Base-by-base conservation (phyloP, 805 yeast genomes). In the Candida sithepensis region DNA sequence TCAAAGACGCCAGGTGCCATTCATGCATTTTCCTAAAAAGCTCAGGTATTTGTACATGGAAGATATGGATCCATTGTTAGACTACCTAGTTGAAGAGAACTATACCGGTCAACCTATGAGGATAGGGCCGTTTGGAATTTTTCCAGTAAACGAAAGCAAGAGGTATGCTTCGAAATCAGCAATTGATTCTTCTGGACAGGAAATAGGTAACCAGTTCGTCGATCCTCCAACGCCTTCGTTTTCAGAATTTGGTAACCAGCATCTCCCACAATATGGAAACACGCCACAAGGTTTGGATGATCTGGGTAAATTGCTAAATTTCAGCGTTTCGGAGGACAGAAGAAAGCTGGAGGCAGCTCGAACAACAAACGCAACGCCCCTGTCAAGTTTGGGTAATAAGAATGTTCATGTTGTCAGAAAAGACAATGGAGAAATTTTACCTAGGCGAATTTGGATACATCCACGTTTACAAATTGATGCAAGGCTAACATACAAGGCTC, bases 1-100 rank as follows among this genome's bases (percentile, higher is more conserved):
- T 48, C 76, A 70, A 63, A 63, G 83, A 51, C 62, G 82, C 24
- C 70, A 66, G 32, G 65, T 79, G 18, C 76, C 71, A 4, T 65
- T 75, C 33, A 74, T 73, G 54, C 55, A 53, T 42, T 78, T 72
- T 51, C 73, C 78, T 0, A 47, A 51, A 8, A 44, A 42, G 3
- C 59, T 66, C 65, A 48, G 45, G 6, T 77, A 73, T 52, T 53
- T 62, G 9, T 72, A 73, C 13, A 69, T 68, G 51, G 63, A 60
- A 5, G 71, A 71, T 45, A 56, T 79, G 47, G 74, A 70, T 48
- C 51, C 53, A 0, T 68, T 60, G 16, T 52, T 78, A n/a, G 70
- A 70, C 16, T 22, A 32, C 20, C 23, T 60, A 20, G 47, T 42
- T n/a, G 54, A 55, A 14, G 42, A 37, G 8, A n/a, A 41, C 44